Percentiles rank a stretch among this genome's conserved stretches.
phyloP scores from a whole-genome alignment of 2,329 filamentous ascomycete genomes.

The Colletotrichum kahawae region DNA sequence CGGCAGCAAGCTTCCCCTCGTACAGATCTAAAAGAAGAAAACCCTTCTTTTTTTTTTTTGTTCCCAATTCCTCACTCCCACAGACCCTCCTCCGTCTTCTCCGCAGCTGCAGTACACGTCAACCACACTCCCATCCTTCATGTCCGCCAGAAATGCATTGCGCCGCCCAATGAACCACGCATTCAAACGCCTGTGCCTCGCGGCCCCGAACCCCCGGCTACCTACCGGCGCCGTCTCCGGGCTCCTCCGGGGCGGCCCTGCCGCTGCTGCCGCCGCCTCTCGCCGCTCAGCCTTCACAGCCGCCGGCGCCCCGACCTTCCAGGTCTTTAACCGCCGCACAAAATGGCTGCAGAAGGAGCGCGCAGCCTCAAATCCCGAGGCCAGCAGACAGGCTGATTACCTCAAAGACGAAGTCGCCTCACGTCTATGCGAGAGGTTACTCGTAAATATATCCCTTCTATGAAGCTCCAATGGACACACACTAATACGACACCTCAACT shows the following conservation, averaged over 20 bases:
- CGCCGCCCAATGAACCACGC: constrained; percentile 19
- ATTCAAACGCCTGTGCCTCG: constrained; percentile 12
- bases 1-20: background rate
- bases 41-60: background rate
- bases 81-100: background rate
- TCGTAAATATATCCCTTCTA: constrained; percentile 55
- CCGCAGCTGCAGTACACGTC: background rate
- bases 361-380: constrained; percentile 71
- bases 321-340: constrained; percentile 87
- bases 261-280: background rate
- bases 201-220: background rate
- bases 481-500: background rate
- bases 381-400: constrained; percentile 86
- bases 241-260: background rate
- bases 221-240: constrained; percentile 1
- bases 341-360: constrained; percentile 95
- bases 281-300: constrained; percentile 73
- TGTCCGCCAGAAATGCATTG: constrained; percentile 18
- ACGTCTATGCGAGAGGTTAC: constrained; percentile 82
- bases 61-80: background rate
- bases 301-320: constrained; percentile 76
- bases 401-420: constrained; percentile 90
- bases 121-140: background rate
- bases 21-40: background rate
- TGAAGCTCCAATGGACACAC: background rate